Evolutionary conservation across 176 grass and related monocot genomes (phyloP).

Genomic region (Tuctoria greenei): DNA sequence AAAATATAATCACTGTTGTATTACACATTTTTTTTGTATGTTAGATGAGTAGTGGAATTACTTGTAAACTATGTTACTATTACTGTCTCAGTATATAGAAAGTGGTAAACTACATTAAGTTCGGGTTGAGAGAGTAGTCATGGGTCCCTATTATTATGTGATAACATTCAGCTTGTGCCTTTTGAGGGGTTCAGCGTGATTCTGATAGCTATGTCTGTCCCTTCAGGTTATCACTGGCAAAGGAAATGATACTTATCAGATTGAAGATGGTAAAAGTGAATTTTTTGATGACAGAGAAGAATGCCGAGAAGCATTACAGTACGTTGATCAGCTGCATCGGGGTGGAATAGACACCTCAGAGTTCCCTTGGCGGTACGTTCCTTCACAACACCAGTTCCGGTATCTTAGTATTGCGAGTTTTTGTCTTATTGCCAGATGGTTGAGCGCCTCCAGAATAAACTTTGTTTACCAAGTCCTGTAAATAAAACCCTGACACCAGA

Average conservation of each 20-base stretch:
- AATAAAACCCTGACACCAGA: not conserved
- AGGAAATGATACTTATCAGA: slow-evolving; percentile 79
- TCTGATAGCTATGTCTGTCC: slow-evolving; percentile 12
- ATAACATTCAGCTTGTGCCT: not conserved
- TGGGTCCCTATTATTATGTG: not conserved
- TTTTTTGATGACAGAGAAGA: slow-evolving; percentile 99
- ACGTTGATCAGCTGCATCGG: slow-evolving; percentile 82
- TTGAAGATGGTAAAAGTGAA: slow-evolving; percentile 83
- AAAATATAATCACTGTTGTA: not conserved
- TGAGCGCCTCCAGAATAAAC: not conserved
- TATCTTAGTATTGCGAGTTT: not conserved
- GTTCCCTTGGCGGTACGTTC: slow-evolving; percentile 90
- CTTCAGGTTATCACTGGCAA: slow-evolving; percentile 91
- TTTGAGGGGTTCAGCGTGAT: slow-evolving; percentile 18
- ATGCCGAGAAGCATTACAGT: slow-evolving; percentile 91
- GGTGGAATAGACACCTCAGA: slow-evolving; percentile 98
- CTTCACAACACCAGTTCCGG: slow-evolving; percentile 13
- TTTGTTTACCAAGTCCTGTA: slow-evolving; percentile 9
- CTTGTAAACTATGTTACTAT: not conserved
- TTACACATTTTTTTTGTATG: not conserved
- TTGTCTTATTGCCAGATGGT: not conserved
- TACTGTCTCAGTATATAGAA: not conserved
- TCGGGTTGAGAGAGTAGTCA: slow-evolving; percentile 24
- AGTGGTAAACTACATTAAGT: slow-evolving; percentile 8
- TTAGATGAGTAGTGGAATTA: not conserved